A percentile compares a stretch with the other conserved stretches of the same genome.
Evolutionary conservation across 192 early-diverging fungal genomes (phyloP).

Genomic region (Linderina pennispora): DNA sequence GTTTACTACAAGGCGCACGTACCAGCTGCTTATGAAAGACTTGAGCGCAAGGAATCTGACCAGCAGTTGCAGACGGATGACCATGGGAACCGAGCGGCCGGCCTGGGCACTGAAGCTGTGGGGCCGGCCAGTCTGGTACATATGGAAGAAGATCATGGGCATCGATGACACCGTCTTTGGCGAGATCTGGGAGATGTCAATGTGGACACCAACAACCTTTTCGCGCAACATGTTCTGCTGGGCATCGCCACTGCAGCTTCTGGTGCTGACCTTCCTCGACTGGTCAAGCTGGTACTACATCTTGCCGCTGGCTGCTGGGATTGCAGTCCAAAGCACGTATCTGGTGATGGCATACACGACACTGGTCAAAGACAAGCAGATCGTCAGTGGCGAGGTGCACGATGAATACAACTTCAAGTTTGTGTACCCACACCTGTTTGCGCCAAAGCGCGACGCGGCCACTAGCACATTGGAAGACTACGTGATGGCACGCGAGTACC

Average conservation of each 20-base stretch:
- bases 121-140: slow-evolving; percentile 19
- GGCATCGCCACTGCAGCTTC: slow-evolving; percentile 57
- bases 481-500: slow-evolving; percentile 9
- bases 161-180: slow-evolving; percentile 33
- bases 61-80: slow-evolving; percentile 27
- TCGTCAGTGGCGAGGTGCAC: slow-evolving; percentile 51
- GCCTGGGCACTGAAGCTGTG: slow-evolving; percentile 28
- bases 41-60: slow-evolving; percentile 4
- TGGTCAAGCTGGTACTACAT: slow-evolving; percentile 54
- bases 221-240: slow-evolving; percentile 50
- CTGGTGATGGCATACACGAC: slow-evolving; percentile 23
- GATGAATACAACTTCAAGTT: slow-evolving; percentile 59
- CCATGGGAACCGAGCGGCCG: slow-evolving; percentile 26
- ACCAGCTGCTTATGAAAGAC: slow-evolving; percentile 37
- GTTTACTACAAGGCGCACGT: slow-evolving; percentile 22
- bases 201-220: slow-evolving; percentile 44
- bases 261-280: slow-evolving; percentile 47
- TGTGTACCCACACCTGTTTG: slow-evolving; percentile 58
- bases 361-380: slow-evolving; percentile 55
- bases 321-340: slow-evolving; percentile 49
- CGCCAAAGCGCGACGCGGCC: slow-evolving; percentile 46
- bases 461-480: slow-evolving; percentile 42
- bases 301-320: slow-evolving; percentile 45
- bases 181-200: slow-evolving; percentile 45
- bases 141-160: slow-evolving; percentile 25